A percentile compares a stretch with the other conserved stretches of the same genome.
phyloP scores from a whole-genome alignment of 1,139 yeast species.

The Meyerozyma elateridarum region DNA sequence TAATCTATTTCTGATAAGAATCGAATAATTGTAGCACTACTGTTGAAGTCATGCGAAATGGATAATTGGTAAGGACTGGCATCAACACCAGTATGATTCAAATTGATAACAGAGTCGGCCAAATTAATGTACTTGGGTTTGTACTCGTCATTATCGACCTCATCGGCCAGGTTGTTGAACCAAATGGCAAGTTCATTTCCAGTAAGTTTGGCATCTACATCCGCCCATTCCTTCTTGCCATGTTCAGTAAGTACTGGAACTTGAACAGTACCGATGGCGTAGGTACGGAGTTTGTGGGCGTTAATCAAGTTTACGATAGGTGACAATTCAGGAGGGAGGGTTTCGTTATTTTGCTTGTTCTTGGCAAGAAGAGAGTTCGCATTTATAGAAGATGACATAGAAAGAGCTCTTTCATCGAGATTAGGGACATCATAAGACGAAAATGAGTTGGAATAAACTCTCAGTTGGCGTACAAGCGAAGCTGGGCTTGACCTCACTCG shows the following conservation, averaged over 20 bases:
- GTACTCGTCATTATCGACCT: constrained; percentile 27
- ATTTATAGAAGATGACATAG: constrained; percentile 5
- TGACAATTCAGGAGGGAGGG: constrained; percentile 34
- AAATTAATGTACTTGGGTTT: constrained; percentile 47
- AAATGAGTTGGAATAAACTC: constrained; percentile 25
- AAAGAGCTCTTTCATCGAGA: constrained; percentile 9
- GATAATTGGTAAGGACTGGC: constrained; percentile 2
- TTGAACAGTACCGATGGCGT: constrained; percentile 29
- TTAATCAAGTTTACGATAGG: constrained; percentile 40
- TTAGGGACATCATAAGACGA: constrained; percentile 8
- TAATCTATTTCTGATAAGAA: constrained; percentile 30
- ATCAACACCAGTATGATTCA: constrained; percentile 3
- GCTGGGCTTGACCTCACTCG: constrained; percentile 34
- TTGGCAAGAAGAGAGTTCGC: constrained; percentile 12
- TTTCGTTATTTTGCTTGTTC: constrained; percentile 22
- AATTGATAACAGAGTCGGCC: constrained; percentile 37
- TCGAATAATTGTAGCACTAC: constrained; percentile 28
- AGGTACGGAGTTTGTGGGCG: constrained; percentile 38
- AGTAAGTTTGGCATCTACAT: constrained; percentile 42
- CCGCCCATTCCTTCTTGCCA: constrained; percentile 24
- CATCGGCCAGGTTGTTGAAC: constrained; percentile 27
- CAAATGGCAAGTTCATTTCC: constrained; percentile 52
- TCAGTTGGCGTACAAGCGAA: constrained; percentile 34
- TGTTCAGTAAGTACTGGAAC: constrained; percentile 17
- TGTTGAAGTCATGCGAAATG: constrained; percentile 36